Base-by-base conservation (phyloP, 768 basidiomycete species). In the Cystofilobasidium ferigula region DNA sequence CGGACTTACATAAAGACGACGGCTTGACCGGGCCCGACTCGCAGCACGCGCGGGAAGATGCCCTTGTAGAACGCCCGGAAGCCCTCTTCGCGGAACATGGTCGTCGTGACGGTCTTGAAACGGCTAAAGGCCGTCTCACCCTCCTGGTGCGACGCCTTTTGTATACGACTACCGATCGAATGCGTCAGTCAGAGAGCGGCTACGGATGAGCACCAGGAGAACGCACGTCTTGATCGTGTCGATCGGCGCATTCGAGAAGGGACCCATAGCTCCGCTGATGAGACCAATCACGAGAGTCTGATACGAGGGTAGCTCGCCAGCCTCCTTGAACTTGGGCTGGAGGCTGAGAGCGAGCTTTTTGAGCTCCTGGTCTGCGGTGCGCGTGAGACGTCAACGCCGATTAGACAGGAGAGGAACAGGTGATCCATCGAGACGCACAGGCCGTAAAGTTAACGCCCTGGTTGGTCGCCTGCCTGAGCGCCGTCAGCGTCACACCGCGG, bases 401-500 rank as follows among this genome's bases (percentile, higher is more conserved):
- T n/a, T 20, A 20, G 40, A 20, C 10, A 53, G 48, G 48, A 30
- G 24, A 13, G 48, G 14, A 26, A 38, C 34, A 38, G 54, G 24
- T 26, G 9, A 30, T 56, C 26, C 4, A 53, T 56, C 30, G 18
- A 2, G 30, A 54, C 51, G 10, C 26, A 54, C 51, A 99, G 48
- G 87, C 91, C 5, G 95, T 98, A 72, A 99, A 99, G 77, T 99
- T 99, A 28, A 89, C 93, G 71, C 91, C 92, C 94, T 98, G 95
- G 74, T 99, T 99, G 14, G 94, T 99, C 20, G 95, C 93, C 79
- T 99, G 95, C 57, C 95, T 80, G 26, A 97, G 78, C 1, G 95
- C 95, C 3, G 95, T 98, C 43, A 99, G 81, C 5, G 85, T 82
- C 43, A 99, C 93, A 26, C 95, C 95, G 70, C 95, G 84, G 74